Conservation (phyloP, 169 alveolate genomes). For the Cryptosporidium ubiquitum region DNA sequence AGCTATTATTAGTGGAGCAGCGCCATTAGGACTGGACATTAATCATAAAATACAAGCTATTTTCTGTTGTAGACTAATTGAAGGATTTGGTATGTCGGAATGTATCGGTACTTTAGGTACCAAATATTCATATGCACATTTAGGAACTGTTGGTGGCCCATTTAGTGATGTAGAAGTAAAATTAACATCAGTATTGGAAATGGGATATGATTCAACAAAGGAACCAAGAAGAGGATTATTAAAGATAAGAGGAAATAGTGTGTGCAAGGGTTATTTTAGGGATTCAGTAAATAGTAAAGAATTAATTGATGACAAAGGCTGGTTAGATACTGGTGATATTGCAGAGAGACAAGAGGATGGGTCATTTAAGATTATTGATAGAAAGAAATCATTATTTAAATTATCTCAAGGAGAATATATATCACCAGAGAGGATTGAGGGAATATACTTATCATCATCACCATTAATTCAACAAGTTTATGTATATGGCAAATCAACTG, state of each 20-base stretch:
- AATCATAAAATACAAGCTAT: slow-evolving; percentile 80
- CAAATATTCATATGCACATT: slow-evolving; percentile 71
- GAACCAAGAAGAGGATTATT: slow-evolving; percentile 86
- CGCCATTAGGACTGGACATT: slow-evolving; percentile 83
- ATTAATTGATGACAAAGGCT: slow-evolving; percentile 89
- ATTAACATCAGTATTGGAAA: slow-evolving; percentile 77
- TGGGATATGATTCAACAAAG: slow-evolving; percentile 82
- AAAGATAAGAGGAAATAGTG: slow-evolving; percentile 84
- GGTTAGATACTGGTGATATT: slow-evolving; percentile 94
- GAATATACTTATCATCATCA: slow-evolving; percentile 81
- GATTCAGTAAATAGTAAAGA: slow-evolving; percentile 82
- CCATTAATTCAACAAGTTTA: slow-evolving; percentile 85
- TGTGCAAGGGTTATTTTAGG: slow-evolving; percentile 84
- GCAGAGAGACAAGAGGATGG: slow-evolving; percentile 85
- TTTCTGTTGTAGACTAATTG: slow-evolving; percentile 85
- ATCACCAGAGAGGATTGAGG: slow-evolving; percentile 91
- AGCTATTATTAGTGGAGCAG: slow-evolving; percentile 86
- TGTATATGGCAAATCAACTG: slow-evolving; percentile 89
- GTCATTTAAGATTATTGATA: slow-evolving; percentile 88
- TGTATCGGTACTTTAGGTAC: slow-evolving; percentile 78
- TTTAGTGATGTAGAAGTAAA: slow-evolving; percentile 64
- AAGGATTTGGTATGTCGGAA: slow-evolving; percentile 89
- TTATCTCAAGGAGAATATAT: slow-evolving; percentile 90
- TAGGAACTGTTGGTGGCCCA: slow-evolving; percentile 76
- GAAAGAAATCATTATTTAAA: slow-evolving; percentile 90